Conservation (phyloP, 2,329 filamentous ascomycete species). For the Dactylellina leptospora region DNA sequence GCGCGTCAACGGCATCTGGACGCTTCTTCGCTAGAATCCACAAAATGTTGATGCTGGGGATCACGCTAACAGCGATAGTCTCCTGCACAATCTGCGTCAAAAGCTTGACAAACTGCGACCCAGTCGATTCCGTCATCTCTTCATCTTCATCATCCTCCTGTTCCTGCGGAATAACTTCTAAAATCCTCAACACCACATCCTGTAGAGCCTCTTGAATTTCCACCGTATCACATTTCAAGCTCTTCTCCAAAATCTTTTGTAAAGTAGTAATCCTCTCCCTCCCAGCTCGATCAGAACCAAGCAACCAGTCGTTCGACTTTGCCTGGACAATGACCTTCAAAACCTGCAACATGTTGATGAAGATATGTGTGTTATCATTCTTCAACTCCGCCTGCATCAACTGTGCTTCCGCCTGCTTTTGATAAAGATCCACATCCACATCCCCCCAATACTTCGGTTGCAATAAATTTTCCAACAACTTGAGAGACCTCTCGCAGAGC, state of each 20-base stretch:
- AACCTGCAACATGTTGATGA: slow-evolving; percentile 93
- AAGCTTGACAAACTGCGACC: slow-evolving; percentile 85
- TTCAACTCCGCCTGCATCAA: slow-evolving; percentile 85
- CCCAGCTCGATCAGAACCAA: slow-evolving; percentile 66
- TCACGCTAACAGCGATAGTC: slow-evolving; percentile 80
- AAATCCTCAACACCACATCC: slow-evolving; percentile 79
- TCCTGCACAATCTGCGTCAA: slow-evolving; percentile 88
- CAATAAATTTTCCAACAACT: slow-evolving; percentile 82
- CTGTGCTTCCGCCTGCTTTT: slow-evolving; percentile 77
- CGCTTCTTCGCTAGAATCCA: slow-evolving; percentile 90
- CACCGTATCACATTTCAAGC: slow-evolving; percentile 83
- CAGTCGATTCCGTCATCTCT: slow-evolving; percentile 76
- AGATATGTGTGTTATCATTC: slow-evolving; percentile 68
- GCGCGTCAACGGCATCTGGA: slow-evolving; percentile 85
- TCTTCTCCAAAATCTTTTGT: slow-evolving; percentile 89
- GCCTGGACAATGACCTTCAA: slow-evolving; percentile 87
- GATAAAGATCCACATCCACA: slow-evolving; percentile 87
- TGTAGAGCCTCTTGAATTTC: slow-evolving; percentile 89
- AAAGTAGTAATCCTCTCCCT: slow-evolving; percentile 69
- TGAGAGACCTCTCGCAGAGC: slow-evolving; percentile 83
- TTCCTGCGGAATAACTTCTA: slow-evolving; percentile 87
- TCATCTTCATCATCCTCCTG: slow-evolving; percentile 83
- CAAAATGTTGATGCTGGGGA: slow-evolving; percentile 88
- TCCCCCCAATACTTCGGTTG: slow-evolving; percentile 91
- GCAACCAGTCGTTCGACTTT: slow-evolving; percentile 89